Evolutionary conservation across 176 grass and related monocot species (phyloP).

Genomic region (Lolium rigidum): DNA sequence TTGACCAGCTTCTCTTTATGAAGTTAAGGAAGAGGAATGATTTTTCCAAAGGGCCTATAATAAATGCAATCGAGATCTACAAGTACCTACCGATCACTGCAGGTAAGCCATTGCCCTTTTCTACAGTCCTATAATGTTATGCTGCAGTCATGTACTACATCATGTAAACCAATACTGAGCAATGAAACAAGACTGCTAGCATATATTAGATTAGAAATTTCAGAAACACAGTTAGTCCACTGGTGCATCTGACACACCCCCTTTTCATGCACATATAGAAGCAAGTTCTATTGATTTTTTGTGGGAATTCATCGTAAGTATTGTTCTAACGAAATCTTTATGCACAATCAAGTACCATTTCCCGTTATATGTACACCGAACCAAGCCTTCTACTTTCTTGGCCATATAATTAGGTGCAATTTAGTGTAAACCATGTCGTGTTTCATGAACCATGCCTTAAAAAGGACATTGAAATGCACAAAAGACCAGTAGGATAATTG

Average conservation of each 20-base stretch:
- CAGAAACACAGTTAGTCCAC: background rate
- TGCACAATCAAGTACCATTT: background rate
- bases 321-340: background rate
- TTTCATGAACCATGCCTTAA: background rate
- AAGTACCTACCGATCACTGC: background rate
- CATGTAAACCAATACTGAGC: background rate
- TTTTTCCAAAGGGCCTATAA: background rate
- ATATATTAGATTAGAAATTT: background rate
- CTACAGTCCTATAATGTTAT: background rate
- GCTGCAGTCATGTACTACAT: too few relatives aligned
- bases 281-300: background rate
- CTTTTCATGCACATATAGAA: background rate
- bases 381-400: background rate
- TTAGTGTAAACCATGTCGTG: conserved; percentile 7
- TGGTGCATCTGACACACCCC: background rate
- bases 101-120: background rate
- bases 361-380: background rate
- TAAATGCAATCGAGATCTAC: background rate
- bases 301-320: background rate
- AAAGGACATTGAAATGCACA: conserved; percentile 4
- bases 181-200: background rate
- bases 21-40: background rate
- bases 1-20: background rate
- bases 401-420: background rate
- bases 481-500: background rate